phyloP scores from a whole-genome alignment of 805 yeast species.

The Saturnispora saitoi region DNA sequence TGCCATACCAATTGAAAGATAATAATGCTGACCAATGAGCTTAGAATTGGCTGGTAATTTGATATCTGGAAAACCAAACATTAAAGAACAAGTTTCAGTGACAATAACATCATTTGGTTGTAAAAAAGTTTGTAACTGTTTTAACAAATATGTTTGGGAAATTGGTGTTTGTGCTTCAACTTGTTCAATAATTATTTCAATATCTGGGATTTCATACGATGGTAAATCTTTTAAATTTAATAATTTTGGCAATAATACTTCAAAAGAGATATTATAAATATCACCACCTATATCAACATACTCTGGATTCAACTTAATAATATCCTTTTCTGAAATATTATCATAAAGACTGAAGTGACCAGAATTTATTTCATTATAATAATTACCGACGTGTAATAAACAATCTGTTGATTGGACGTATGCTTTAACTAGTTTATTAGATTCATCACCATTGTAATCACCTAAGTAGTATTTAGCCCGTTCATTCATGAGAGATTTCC shows the following conservation, averaged over 20 bases:
- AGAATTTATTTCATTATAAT: slow-evolving; percentile 57
- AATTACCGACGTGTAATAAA: slow-evolving; percentile 62
- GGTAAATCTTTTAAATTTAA: slow-evolving; percentile 17
- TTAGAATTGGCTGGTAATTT: slow-evolving; percentile 46
- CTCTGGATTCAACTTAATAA: slow-evolving; percentile 45
- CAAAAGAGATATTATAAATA: slow-evolving; percentile 37
- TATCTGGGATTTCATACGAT: slow-evolving; percentile 8
- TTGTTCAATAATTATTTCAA: slow-evolving; percentile 15
- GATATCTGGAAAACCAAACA: slow-evolving; percentile 67
- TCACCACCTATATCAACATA: slow-evolving; percentile 40
- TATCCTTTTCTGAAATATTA: slow-evolving; percentile 33
- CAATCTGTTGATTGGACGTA: slow-evolving; percentile 54
- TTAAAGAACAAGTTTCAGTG: slow-evolving; percentile 76
- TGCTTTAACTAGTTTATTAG: slow-evolving; percentile 39
- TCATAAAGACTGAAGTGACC: slow-evolving; percentile 49
- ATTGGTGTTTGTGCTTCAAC: slow-evolving; percentile 28
- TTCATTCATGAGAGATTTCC: slow-evolving; percentile 70
- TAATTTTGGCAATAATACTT: slow-evolving; percentile 39
- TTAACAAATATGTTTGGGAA: slow-evolving; percentile 40
- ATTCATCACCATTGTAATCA: slow-evolving; percentile 56
- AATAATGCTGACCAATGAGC: slow-evolving; percentile 61
- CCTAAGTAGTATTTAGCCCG: slow-evolving; percentile 57
- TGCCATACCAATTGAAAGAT: slow-evolving; percentile 83
- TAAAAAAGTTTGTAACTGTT: slow-evolving; percentile 27
- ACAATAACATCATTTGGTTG: slow-evolving; percentile 62